These are phyloP conservation scores for Astrephomene gubernaculifera DNA, from an alignment of 139 green algal species.

Conservation along the genomic window DNA sequence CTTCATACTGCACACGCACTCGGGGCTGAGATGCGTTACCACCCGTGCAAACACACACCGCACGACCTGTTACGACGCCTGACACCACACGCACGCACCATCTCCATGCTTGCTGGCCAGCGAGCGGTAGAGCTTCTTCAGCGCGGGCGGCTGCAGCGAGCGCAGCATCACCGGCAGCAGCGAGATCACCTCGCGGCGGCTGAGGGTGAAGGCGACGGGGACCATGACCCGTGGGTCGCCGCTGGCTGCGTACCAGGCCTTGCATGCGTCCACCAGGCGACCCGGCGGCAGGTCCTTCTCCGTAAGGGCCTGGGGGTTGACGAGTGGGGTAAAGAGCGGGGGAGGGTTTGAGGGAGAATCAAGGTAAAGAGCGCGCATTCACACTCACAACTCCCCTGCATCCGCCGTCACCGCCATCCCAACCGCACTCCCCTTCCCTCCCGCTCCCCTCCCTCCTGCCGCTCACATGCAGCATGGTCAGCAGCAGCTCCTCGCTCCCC, in stretches of 20 bases:
- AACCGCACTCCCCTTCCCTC: no score
- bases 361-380: no score
- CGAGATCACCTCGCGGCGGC: constrained; percentile 7
- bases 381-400: no score
- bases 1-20: no score
- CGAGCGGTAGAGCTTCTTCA: constrained; percentile 29
- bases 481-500: constrained; percentile 62
- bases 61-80: no score
- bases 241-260: constrained; percentile 35
- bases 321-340: neutral
- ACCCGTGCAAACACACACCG: neutral
- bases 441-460: neutral
- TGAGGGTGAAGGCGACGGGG: constrained; percentile 42
- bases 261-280: constrained; percentile 39
- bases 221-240: constrained; percentile 40
- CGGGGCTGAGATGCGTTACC: no score
- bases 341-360: neutral
- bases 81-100: neutral
- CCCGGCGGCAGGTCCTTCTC: constrained; percentile 43
- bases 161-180: constrained; percentile 37
- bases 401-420: no score
- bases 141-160: neutral
- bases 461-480: constrained; percentile 68
- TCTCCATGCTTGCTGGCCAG: constrained; percentile 41
- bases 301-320: constrained; percentile 14